Conservation (phyloP, 192 early-diverging fungal genomes). For the Mortierella hygrophila region DNA sequence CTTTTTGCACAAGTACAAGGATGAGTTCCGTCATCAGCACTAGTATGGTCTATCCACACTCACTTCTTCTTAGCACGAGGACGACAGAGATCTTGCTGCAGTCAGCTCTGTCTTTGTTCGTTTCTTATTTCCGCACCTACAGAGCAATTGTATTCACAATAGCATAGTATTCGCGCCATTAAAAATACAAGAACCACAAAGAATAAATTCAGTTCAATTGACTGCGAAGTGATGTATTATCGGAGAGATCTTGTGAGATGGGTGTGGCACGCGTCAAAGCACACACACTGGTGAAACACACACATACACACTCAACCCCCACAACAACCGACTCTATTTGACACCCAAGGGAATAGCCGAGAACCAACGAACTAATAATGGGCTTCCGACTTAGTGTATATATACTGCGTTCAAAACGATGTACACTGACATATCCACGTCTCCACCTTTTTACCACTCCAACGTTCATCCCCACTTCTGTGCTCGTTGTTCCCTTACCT, state of each 20-base stretch:
- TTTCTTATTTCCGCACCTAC: too few relatives aligned
- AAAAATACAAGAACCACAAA: too few relatives aligned
- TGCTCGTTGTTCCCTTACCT: not conserved
- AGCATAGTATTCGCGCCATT: too few relatives aligned
- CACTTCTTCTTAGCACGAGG: too few relatives aligned
- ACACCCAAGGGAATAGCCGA: not conserved
- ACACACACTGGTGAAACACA: not conserved
- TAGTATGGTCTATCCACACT: not conserved
- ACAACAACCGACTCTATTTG: not conserved
- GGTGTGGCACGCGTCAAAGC: not conserved
- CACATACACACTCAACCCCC: not conserved
- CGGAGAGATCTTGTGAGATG: not conserved
- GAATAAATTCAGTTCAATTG: not conserved
- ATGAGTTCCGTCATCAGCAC: conserved; percentile 8
- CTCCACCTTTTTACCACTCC: not conserved
- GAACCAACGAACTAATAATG: not conserved
- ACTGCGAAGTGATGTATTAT: not conserved
- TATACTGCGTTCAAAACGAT: too few relatives aligned
- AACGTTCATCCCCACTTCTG: not conserved
- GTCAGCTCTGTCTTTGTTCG: not conserved
- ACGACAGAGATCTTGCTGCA: not conserved
- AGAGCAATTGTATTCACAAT: too few relatives aligned
- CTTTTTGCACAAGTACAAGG: conserved; percentile 41
- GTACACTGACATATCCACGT: not conserved
- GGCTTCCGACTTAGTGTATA: not conserved